phyloP scores from a whole-genome alignment of 108 stramenopile genomes.

The Pseudonitzschia pungens region DNA sequence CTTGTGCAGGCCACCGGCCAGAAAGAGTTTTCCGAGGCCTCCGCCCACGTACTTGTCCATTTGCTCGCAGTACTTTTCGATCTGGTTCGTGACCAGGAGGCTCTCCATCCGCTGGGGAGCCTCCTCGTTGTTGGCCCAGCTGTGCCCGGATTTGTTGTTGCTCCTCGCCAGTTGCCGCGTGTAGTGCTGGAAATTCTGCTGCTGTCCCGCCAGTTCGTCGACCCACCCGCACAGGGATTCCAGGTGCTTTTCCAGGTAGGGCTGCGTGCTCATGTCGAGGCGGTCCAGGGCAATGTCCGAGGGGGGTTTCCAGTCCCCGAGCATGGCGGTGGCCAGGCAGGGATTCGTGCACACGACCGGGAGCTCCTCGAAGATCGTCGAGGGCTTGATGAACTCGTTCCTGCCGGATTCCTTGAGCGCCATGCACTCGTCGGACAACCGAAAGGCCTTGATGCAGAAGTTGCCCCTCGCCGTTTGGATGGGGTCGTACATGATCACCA shows the following conservation, averaged over 20 bases:
- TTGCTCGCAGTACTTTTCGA: slow-evolving; percentile 90
- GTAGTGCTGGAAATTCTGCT: slow-evolving; percentile 86
- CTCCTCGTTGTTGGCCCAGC: slow-evolving; percentile 66
- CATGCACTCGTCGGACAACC: slow-evolving; percentile 88
- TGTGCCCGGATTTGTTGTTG: slow-evolving; percentile 52
- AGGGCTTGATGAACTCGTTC: slow-evolving; percentile 75
- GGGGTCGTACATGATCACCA: slow-evolving; percentile 97
- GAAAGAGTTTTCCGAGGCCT: slow-evolving; percentile 88
- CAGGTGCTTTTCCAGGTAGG: slow-evolving; percentile 94
- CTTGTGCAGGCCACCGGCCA: slow-evolving; percentile 87
- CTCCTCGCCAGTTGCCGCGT: slow-evolving; percentile 60
- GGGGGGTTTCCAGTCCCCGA: slow-evolving; percentile 66
- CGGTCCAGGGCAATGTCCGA: slow-evolving; percentile 76
- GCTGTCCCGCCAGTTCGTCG: slow-evolving; percentile 91
- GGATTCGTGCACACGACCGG: slow-evolving; percentile 90
- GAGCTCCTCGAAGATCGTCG: slow-evolving; percentile 91
- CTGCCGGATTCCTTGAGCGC: slow-evolving; percentile 57
- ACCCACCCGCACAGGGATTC: slow-evolving; percentile 94
- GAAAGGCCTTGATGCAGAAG: slow-evolving; percentile 89
- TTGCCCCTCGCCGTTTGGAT: slow-evolving; percentile 90
- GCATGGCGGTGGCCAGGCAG: slow-evolving; percentile 80
- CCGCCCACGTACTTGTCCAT: slow-evolving; percentile 87
- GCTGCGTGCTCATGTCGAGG: slow-evolving; percentile 90
- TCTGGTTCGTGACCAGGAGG: slow-evolving; percentile 91
- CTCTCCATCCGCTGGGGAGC: slow-evolving; percentile 88